Evolutionary conservation across 2,329 filamentous ascomycete genomes (phyloP).

Genomic region (Cercospora sojina): DNA sequence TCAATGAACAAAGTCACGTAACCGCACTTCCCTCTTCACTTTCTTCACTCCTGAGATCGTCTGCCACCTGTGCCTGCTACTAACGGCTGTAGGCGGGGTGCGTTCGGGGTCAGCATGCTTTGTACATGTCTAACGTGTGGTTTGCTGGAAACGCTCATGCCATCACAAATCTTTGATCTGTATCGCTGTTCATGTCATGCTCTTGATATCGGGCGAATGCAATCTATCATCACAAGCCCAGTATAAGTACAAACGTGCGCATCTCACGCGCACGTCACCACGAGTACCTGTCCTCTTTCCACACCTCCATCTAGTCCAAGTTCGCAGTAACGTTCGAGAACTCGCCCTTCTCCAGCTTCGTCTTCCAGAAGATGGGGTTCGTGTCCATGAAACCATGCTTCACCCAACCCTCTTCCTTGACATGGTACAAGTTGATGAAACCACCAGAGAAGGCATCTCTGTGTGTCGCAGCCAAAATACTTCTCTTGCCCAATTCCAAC

Average conservation of each 20-base stretch:
- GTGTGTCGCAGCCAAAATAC: constrained; percentile 94
- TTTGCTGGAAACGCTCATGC: neutral
- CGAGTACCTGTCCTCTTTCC: constrained; percentile 4
- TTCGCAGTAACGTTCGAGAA: constrained; percentile 91
- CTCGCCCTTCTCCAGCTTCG: constrained; percentile 96
- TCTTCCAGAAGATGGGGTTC: constrained; percentile 99
- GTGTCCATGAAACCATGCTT: constrained; percentile 98
- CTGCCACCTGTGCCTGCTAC: neutral
- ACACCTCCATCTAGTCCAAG: constrained; percentile 44
- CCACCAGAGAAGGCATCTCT: constrained; percentile 98
- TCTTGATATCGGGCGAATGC: constrained; percentile 7
- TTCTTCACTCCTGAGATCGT: neutral
- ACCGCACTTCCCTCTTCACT: neutral
- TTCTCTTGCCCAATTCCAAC: constrained; percentile 83
- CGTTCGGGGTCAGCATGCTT: neutral
- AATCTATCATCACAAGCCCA: constrained; percentile 24
- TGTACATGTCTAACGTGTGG: neutral
- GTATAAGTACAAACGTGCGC: constrained; percentile 23
- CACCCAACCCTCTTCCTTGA: constrained; percentile 98
- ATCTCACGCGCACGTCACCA: neutral
- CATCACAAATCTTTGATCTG: neutral
- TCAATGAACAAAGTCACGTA: neutral
- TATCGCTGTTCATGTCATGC: constrained; percentile 12
- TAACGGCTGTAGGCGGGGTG: neutral
- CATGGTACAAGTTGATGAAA: constrained; percentile 97